phyloP scores from a whole-genome alignment of 176 grass and related monocot genomes.

The Guadua angustifolia region DNA sequence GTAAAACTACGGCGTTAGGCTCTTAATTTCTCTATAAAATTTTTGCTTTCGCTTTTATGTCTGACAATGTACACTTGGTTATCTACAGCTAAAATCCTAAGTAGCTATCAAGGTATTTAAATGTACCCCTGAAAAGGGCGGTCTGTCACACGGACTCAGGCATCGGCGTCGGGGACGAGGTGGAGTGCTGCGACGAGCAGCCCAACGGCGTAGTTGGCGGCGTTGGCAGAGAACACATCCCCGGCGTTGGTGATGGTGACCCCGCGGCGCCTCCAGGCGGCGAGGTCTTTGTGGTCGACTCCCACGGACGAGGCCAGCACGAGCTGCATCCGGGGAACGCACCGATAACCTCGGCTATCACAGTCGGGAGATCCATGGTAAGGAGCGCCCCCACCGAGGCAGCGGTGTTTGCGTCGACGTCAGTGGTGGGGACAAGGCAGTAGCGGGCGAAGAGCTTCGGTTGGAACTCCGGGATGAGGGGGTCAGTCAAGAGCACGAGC shows the following conservation, averaged over 20 bases:
- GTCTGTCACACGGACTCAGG: constrained; percentile 21
- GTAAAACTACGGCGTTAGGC: too few species aligned
- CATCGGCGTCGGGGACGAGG: constrained; percentile 36
- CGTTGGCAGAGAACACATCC: constrained; percentile 41
- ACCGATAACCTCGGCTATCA: constrained; percentile 19
- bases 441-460: not conserved
- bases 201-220: constrained; percentile 48
- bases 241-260: constrained; percentile 47
- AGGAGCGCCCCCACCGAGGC: not conserved
- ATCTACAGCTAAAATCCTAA: too few species aligned
- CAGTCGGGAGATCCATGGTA: not conserved
- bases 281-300: constrained; percentile 52
- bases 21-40: too few species aligned
- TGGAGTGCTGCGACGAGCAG: constrained; percentile 40
- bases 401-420: not conserved
- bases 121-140: too few species aligned
- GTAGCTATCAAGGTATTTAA: too few species aligned
- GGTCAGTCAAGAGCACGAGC: constrained; percentile 8
- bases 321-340: constrained; percentile 45
- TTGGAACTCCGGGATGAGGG: constrained; percentile 23
- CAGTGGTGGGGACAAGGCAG: not conserved
- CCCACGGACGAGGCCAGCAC: constrained; percentile 44
- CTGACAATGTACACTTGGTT: too few species aligned
- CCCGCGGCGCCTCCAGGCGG: constrained; percentile 35
- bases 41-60: too few species aligned